Evolutionary conservation across 345 rosid genomes (phyloP).

Genomic region (Citrus unshiu): DNA sequence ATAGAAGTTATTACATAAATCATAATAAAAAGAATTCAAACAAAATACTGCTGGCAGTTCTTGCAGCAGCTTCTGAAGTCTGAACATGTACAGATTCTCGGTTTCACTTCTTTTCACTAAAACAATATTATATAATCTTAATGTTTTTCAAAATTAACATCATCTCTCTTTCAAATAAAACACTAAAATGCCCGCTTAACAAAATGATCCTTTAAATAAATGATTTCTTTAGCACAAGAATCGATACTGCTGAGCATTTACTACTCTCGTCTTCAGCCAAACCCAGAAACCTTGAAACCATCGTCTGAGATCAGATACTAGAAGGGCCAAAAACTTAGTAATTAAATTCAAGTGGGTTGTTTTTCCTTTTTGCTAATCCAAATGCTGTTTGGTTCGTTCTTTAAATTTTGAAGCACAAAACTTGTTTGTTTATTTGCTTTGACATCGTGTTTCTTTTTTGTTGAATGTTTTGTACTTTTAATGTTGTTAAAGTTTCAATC

Average conservation of each 20-base stretch:
- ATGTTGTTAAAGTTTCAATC: neutral
- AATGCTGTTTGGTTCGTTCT: conserved; percentile 6
- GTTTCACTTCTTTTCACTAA: conserved; percentile 14
- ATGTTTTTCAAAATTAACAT: neutral
- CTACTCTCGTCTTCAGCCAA: neutral
- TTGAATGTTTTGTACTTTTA: neutral
- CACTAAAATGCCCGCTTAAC: neutral
- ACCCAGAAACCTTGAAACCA: neutral
- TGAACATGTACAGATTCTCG: conserved; percentile 13
- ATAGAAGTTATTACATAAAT: neutral
- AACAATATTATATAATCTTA: neutral
- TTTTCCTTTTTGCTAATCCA: neutral
- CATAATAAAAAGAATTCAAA: neutral
- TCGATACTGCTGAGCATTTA: neutral
- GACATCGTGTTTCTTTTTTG: neutral
- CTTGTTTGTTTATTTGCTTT: neutral
- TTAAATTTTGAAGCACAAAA: neutral
- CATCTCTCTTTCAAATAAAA: neutral
- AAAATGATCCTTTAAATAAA: no score
- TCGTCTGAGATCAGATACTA: neutral
- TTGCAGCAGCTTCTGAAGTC: conserved; percentile 1
- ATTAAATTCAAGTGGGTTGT: neutral
- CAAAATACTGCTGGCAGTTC: neutral
- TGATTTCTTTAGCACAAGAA: neutral
- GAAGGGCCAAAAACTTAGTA: neutral